phyloP scores from a whole-genome alignment of 1,284 basidiomycete species.

The Cerioporus squamosus region DNA sequence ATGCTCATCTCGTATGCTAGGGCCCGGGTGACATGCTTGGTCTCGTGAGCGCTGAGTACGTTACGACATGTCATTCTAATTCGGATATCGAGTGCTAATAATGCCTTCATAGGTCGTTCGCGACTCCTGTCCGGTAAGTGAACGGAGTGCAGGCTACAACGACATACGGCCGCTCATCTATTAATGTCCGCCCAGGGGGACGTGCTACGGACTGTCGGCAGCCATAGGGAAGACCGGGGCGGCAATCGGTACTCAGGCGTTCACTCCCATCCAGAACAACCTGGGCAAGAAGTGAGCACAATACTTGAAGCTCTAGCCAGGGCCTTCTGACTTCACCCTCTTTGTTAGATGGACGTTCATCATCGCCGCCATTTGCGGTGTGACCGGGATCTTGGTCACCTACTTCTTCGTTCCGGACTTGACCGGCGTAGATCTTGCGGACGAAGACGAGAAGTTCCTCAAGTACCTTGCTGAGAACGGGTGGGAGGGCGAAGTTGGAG shows the following conservation, averaged over 20 bases:
- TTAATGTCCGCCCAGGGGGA: conserved; percentile 49
- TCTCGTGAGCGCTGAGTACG: conserved; percentile 67
- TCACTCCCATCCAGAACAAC: conserved; percentile 74
- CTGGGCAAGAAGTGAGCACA: conserved; percentile 60
- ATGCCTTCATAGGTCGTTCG: conserved; percentile 52
- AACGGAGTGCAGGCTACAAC: neutral
- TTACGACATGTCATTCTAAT: conserved; percentile 19
- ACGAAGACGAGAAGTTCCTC: conserved; percentile 68
- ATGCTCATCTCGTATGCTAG: conserved; percentile 34
- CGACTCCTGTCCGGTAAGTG: conserved; percentile 63
- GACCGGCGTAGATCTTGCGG: conserved; percentile 70
- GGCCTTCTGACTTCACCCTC: neutral
- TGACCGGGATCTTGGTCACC: conserved; percentile 64
- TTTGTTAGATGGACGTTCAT: conserved; percentile 68
- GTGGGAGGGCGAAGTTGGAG: conserved; percentile 69
- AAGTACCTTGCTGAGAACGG: conserved; percentile 64
- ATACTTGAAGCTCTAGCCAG: neutral
- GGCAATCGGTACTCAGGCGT: conserved; percentile 77
- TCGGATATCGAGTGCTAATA: conserved; percentile 6
- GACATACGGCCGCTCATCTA: conserved; percentile 6
- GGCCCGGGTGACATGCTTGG: conserved; percentile 79
- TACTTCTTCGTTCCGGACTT: conserved; percentile 74
- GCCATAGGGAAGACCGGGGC: conserved; percentile 80
- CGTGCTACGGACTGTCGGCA: conserved; percentile 73
- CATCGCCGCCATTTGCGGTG: conserved; percentile 70